Conservation (phyloP, 2,329 filamentous ascomycete genomes). For the Xylaria sp. region DNA sequence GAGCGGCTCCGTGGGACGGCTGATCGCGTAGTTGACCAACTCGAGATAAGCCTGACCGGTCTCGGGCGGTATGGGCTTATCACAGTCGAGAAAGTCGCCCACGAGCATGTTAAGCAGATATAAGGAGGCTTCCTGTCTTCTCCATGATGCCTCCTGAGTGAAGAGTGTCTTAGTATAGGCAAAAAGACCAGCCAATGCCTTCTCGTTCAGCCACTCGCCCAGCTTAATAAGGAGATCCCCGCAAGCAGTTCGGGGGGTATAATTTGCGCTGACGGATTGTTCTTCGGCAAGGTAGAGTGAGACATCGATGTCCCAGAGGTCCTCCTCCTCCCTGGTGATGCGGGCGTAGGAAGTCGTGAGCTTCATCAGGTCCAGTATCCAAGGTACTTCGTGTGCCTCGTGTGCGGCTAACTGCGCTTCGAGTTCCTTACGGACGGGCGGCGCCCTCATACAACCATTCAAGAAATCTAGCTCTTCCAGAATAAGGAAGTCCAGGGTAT, state of each 20-base stretch:
- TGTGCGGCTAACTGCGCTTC: conserved; percentile 72
- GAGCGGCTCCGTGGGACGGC: conserved; percentile 69
- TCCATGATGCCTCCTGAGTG: conserved; percentile 57
- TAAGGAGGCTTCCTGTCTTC: conserved; percentile 75
- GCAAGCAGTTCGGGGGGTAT: conserved; percentile 89
- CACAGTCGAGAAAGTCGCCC: conserved; percentile 79
- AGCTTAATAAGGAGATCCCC: conserved; percentile 92
- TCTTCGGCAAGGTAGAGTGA: conserved; percentile 96
- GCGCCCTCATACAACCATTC: conserved; percentile 85
- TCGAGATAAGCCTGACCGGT: conserved; percentile 76
- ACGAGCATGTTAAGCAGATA: conserved; percentile 85
- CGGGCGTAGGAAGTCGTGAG: conserved; percentile 83
- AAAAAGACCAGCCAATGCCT: conserved; percentile 77
- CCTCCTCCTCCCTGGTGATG: conserved; percentile 90
- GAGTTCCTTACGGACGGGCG: conserved; percentile 87
- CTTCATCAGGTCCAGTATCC: conserved; percentile 87
- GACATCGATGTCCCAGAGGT: conserved; percentile 94
- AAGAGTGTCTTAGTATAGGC: conserved; percentile 77
- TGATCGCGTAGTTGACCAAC: conserved; percentile 77
- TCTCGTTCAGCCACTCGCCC: conserved; percentile 81
- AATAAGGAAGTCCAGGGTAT: conserved; percentile 90
- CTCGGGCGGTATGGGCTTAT: conserved; percentile 69
- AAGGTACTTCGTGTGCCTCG: conserved; percentile 66
- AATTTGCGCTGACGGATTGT: conserved; percentile 92
- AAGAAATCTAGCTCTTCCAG: conserved; percentile 94